Percentiles rank a stretch among this genome's conserved stretches.
Evolutionary conservation across 345 rosid genomes (phyloP).

Genomic region (Brassica carinata): DNA sequence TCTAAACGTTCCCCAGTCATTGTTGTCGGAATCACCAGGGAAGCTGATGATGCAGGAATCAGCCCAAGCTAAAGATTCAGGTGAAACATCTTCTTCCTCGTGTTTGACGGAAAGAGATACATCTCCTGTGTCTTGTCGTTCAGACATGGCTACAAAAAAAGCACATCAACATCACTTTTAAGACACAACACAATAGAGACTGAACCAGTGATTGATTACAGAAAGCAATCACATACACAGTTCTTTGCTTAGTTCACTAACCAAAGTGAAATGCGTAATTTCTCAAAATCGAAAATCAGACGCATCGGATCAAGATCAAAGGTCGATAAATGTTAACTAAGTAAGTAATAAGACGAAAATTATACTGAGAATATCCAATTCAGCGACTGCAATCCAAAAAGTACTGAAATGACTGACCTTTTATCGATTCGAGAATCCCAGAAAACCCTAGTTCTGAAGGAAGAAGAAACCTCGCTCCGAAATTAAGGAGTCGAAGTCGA

Average conservation of each 20-base stretch:
- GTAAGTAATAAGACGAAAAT: not conserved
- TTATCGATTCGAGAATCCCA: not conserved
- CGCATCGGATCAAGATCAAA: not conserved
- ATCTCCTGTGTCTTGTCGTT: conserved; percentile 19
- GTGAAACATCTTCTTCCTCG: conserved; percentile 45
- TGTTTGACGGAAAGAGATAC: conserved; percentile 15
- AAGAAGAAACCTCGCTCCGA: not conserved
- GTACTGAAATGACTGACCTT: not conserved
- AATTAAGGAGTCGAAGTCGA: not conserved
- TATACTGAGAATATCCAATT: not conserved
- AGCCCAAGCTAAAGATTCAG: conserved; percentile 69
- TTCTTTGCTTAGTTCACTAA: not conserved
- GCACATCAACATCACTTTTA: not conserved
- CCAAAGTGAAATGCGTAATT: not conserved
- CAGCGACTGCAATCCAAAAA: not conserved
- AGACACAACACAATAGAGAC: not conserved
- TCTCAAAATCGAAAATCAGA: not conserved
- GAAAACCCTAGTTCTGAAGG: not conserved
- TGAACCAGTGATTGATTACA: not conserved
- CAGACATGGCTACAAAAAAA: conserved; percentile 33
- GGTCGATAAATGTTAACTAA: not conserved
- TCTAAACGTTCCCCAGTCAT: conserved; percentile 51
- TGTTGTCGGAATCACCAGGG: conserved; percentile 46
- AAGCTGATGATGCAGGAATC: conserved; percentile 65
- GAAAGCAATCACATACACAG: not conserved